Base-by-base conservation (phyloP, 371 early-diverging fungal species). In the Lichtheimia hyalospora region DNA sequence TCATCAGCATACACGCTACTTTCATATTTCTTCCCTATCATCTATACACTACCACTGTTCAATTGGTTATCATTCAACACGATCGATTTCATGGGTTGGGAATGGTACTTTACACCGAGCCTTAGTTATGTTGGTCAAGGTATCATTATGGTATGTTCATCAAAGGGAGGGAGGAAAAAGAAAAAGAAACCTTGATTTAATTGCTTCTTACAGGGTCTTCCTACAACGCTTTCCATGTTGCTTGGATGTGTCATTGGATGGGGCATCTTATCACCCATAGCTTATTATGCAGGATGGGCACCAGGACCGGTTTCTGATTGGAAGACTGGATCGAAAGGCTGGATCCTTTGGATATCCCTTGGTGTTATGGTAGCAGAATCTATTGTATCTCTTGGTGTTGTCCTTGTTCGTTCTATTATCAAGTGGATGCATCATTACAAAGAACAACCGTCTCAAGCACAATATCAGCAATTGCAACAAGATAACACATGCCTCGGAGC, bases 301-400 rank as follows among this genome's bases (percentile, higher is more conserved):
- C 83, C 86, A 0, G 93, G 93, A 1, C 82, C 84, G 1, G 84
- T 92, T 8, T 66, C 77, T 46, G 90, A 90, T 56, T 87, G 89
- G 83, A 87, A 87, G 43, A 72, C 64, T 0, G 92, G 93, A 7
- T 84, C 89, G 5, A 82, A 86, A 41, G 92, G 93, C 8, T 92
- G 93, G 93, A 92, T 92, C 55, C 69, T 91, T 23, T 92, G 93
- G 92, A 79, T 91, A n/a, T 90, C 90, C 2, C 74, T 90, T 15
- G 90, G 89, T 10, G 87, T 92, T 15, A 91, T 92, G 92, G 85
- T 92, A 63, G 84, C 90, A 5, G 93, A 92, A 55, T 82, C 87
- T n/a, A 57, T 85, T 1, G 77, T 90, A 0, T 90, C 90, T 0
- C 63, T 92, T 34, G 62, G 74, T 3, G 63, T 90, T 5, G 83